Base-by-base conservation (phyloP, 164 flowering plant genomes). In the Platanus orientalis region DNA sequence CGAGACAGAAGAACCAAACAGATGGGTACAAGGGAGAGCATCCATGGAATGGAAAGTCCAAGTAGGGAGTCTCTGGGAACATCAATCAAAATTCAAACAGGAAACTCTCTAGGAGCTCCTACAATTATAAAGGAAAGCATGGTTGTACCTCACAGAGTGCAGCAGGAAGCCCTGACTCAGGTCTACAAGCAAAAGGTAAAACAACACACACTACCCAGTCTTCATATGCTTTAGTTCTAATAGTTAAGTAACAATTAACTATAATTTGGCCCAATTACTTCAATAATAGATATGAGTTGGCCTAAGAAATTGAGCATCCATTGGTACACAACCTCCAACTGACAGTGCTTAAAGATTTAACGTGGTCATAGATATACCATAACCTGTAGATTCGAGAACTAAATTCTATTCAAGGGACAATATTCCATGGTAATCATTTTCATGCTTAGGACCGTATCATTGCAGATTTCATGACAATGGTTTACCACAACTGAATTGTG, bases 1-100 rank as follows among this genome's bases (percentile, higher is more conserved):
- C 54, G 20, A 56, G 26, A 23, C 14, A 62, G 42, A 59, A 75
- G 34, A 61, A 55, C n/a, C 10, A 57, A 64, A 58, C 1, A 49
- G 45, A 64, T 52, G 45, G 57, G 40, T 54, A 63, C 27, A 11
- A 59, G 42, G 48, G 74, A 74, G 45, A 63, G 29, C 32, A 39
- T 26, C 45, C 55, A 44, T 28, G 79, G 30, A 66, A 48, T 16
- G 26, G 79, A 62, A 58, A 84, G 74, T 69, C 83, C 78, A 60
- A 71, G 81, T 62, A 48, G 70, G 49, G 83, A 79, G 56, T 86
- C 92, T 28, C 34, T 82, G 14, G 85, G 83, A 34, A 86, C 92
- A 58, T 86, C 90, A 39, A 36, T 90, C 40, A 89, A 84, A 84
- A 92, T 81, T 69, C 95, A 83, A 73, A 82, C 85, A 7, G 92